Evolutionary conservation across 495 filamentous ascomycete genomes (phyloP).

Genomic region (Aspergillus panamensis): DNA sequence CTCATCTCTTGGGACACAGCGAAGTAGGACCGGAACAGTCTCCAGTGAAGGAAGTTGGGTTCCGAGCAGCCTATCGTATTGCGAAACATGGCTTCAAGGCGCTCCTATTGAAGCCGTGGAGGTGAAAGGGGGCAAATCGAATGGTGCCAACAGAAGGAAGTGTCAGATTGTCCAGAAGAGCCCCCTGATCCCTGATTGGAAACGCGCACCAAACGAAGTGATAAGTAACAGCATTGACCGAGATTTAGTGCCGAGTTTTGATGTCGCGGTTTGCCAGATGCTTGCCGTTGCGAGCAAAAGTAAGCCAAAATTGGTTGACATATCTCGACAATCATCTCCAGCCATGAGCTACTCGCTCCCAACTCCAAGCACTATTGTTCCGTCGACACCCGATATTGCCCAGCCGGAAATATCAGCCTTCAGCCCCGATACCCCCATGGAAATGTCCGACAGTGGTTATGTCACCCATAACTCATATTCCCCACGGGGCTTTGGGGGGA

Average conservation of each 20-base stretch:
- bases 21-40: conserved; percentile 37
- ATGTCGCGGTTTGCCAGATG: conserved; percentile 21
- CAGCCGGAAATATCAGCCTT: conserved; percentile 46
- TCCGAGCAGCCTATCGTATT: conserved; percentile 42
- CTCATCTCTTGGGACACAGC: conserved; percentile 25
- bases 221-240: conserved; percentile 32
- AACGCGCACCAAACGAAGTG: conserved; percentile 26
- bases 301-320: conserved; percentile 43
- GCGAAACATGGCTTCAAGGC: conserved; percentile 42
- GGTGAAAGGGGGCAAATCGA: conserved; percentile 25
- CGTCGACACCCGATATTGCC: conserved; percentile 40
- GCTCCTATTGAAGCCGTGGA: conserved; percentile 35
- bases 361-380: conserved; percentile 23
- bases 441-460: conserved; percentile 42
- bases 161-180: conserved; percentile 44
- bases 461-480: conserved; percentile 33
- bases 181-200: conserved; percentile 31
- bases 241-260: conserved; percentile 6
- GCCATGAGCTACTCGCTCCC: conserved; percentile 27
- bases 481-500: conserved; percentile 25
- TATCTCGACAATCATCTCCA: conserved; percentile 41
- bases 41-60: conserved; percentile 46
- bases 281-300: conserved; percentile 42
- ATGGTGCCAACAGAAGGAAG: conserved; percentile 37
- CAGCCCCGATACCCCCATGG: conserved; percentile 43